Evolutionary conservation across 345 rosid genomes (phyloP).

Genomic region (Hibiscus mutabilis): DNA sequence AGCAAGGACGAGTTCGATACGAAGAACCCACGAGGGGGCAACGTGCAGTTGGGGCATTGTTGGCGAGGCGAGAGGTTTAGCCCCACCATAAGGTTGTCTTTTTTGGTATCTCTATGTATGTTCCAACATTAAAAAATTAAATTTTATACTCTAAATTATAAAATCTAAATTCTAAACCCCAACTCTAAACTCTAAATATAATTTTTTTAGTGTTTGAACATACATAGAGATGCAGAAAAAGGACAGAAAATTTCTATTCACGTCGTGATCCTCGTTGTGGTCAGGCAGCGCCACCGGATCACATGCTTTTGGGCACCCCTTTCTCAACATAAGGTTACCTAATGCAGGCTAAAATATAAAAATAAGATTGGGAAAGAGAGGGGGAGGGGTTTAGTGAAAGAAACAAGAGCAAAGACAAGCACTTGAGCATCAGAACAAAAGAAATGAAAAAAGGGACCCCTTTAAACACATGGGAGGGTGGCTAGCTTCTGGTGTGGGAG

Average conservation of each 20-base stretch:
- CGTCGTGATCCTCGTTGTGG: slow-evolving; percentile 21
- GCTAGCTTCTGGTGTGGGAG: slow-evolving; percentile 39
- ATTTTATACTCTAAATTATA: too few species aligned
- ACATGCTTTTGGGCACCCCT: slow-evolving; percentile 32
- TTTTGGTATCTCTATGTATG: too few species aligned
- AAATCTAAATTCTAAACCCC: too few species aligned
- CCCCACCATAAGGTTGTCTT: slow-evolving; percentile 21
- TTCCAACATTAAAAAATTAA: too few species aligned
- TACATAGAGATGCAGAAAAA: too few species aligned
- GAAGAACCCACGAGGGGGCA: slow-evolving; percentile 47
- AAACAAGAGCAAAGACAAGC: slow-evolving; percentile 62
- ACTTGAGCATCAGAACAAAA: slow-evolving; percentile 35
- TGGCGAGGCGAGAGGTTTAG: background rate
- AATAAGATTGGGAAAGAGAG: background rate
- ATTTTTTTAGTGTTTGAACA: too few species aligned
- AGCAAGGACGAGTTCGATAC: slow-evolving; percentile 28
- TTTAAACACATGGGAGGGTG: slow-evolving; percentile 74
- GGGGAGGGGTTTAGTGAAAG: slow-evolving; percentile 19
- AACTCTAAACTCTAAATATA: too few species aligned
- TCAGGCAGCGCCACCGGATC: slow-evolving; percentile 27
- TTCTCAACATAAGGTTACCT: slow-evolving; percentile 26
- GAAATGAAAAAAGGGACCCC: slow-evolving; percentile 52
- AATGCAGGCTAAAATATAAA: slow-evolving; percentile 18
- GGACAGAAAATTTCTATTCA: too few species aligned
- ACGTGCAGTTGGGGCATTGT: slow-evolving; percentile 33